Evolutionary conservation across 2,329 filamentous ascomycete species (phyloP).

Genomic region (Escovopsis weberi): DNA sequence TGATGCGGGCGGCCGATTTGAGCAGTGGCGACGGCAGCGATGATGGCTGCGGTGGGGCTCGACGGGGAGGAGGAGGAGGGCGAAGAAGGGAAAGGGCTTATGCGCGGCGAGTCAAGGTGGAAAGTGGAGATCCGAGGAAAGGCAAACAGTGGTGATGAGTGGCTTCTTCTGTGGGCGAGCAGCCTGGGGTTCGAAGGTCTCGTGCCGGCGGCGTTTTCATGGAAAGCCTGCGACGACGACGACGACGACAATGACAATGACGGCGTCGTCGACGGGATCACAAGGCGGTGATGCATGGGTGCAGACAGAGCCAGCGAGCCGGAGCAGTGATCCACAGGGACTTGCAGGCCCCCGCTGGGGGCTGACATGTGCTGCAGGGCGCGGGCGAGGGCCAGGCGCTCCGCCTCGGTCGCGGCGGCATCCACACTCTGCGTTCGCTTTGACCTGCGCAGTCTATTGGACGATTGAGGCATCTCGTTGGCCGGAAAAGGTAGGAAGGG

Average conservation of each 20-base stretch:
- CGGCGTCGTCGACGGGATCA: constrained; percentile 3
- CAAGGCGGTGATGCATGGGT: too few relatives aligned
- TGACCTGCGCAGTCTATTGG: constrained; percentile 39
- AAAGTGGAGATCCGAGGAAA: constrained; percentile 39
- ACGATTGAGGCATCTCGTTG: constrained; percentile 39
- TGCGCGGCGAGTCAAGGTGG: constrained; percentile 35
- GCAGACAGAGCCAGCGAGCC: constrained; percentile 10
- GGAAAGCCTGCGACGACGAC: constrained; percentile 5
- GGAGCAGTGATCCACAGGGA: constrained; percentile 12
- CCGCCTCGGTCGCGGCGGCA: constrained; percentile 15
- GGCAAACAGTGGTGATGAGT: constrained; percentile 42
- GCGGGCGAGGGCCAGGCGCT: constrained; percentile 3
- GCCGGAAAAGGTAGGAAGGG: constrained; percentile 39
- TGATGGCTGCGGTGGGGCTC: too few relatives aligned
- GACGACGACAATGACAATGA: too few relatives aligned
- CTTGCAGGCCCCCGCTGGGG: constrained; percentile 23
- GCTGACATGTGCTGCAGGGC: constrained; percentile 38
- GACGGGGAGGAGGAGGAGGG: too few relatives aligned
- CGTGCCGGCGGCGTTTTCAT: neutral
- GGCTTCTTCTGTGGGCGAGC: constrained; percentile 26
- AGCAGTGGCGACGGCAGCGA: constrained; percentile 21
- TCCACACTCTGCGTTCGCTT: constrained; percentile 29
- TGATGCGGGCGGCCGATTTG: constrained; percentile 25
- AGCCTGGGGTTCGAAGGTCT: constrained; percentile 3
- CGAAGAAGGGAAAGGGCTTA: constrained; percentile 19